phyloP scores from a whole-genome alignment of 202 grass and related monocot species.

The Setaria viridis region DNA sequence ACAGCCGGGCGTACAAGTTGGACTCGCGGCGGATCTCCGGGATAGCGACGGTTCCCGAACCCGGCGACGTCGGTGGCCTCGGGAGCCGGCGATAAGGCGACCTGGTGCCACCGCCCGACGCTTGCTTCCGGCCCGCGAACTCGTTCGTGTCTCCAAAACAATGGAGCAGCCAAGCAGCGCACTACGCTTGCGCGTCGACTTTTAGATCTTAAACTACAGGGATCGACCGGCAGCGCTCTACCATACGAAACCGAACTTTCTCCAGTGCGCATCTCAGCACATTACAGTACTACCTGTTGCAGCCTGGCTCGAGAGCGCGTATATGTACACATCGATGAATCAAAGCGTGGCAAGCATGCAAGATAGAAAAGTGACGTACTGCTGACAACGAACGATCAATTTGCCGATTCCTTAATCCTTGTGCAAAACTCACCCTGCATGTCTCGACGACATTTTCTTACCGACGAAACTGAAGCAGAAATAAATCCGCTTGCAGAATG shows the following conservation, averaged over 20 bases:
- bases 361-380: no score
- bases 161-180: neutral
- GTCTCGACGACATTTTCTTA: no score
- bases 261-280: no score
- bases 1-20: neutral
- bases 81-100: neutral
- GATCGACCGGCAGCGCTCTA: no score
- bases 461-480: no score
- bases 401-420: no score
- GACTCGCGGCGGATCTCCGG: slow-evolving; percentile 15
- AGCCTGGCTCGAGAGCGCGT: no score
- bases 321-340: no score
- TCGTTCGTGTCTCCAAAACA: slow-evolving; percentile 7
- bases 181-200: neutral
- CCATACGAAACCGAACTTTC: slow-evolving; percentile 1
- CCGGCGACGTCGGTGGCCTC: neutral
- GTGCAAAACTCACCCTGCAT: no score
- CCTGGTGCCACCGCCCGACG: neutral
- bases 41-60: slow-evolving; percentile 48
- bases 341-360: no score
- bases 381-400: no score
- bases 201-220: neutral
- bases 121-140: slow-evolving; percentile 31
- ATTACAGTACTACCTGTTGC: neutral
- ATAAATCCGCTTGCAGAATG: no score